Conservation (phyloP, 495 filamentous ascomycete genomes). For the Hypoxylon lienhwacheense region DNA sequence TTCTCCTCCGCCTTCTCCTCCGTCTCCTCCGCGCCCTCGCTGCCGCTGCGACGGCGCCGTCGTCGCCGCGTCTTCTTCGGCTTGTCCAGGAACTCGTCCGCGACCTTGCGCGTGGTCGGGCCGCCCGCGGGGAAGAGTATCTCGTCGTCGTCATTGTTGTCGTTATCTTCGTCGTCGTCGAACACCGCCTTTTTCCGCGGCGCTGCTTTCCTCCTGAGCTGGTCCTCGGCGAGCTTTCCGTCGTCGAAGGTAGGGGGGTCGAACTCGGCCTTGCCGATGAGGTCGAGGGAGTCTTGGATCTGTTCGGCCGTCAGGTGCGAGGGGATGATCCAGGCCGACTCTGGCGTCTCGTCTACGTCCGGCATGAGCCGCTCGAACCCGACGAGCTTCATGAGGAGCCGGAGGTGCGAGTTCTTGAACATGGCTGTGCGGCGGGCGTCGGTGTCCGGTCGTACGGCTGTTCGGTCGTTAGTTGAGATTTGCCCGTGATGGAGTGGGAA, state of each 20-base stretch:
- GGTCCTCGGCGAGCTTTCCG: conserved; percentile 68
- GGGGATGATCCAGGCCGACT: conserved; percentile 80
- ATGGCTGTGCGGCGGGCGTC: conserved; percentile 71
- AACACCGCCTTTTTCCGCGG: conserved; percentile 54
- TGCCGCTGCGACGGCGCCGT: conserved; percentile 44
- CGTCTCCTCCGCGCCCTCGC: conserved; percentile 52
- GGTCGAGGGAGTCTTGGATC: conserved; percentile 59
- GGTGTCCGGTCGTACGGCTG: conserved; percentile 67
- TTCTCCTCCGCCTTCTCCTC: conserved; percentile 48
- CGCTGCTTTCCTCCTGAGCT: conserved; percentile 70
- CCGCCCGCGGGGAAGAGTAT: conserved; percentile 68
- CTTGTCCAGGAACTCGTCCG: conserved; percentile 49
- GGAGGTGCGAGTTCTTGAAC: conserved; percentile 87
- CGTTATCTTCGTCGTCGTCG: conserved; percentile 64
- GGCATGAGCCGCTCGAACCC: conserved; percentile 70
- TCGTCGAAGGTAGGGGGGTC: conserved; percentile 72
- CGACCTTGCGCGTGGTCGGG: conserved; percentile 57
- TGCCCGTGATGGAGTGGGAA: background rate
- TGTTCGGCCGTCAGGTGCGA: conserved; percentile 61
- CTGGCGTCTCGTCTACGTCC: conserved; percentile 65
- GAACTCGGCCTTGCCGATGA: conserved; percentile 72
- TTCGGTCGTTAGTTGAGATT: background rate
- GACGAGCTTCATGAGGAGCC: conserved; percentile 77
- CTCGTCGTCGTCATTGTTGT: conserved; percentile 58
- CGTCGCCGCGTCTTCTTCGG: conserved; percentile 50